Percentiles rank a stretch among this genome's conserved stretches.
These are phyloP conservation scores for Avena atlantica DNA, from an alignment of 176 grass and related monocot species.

Conservation along the genomic window DNA sequence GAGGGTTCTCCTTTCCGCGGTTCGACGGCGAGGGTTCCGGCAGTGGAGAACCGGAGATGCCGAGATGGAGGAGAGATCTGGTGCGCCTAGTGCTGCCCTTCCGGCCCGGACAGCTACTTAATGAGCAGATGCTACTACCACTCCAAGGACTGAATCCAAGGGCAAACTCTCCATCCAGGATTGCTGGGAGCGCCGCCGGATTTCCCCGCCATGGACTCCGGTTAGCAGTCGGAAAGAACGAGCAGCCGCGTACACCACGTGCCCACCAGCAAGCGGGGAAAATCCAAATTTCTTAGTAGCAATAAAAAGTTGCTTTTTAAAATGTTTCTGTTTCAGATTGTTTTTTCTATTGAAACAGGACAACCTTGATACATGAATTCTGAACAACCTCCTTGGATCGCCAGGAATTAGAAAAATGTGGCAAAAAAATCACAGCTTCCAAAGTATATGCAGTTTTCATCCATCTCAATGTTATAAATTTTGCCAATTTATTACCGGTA, in stretches of 20 bases:
- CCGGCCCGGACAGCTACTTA: background rate
- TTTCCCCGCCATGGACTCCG: background rate
- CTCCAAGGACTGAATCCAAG: background rate
- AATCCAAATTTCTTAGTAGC: background rate
- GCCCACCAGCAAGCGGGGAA: background rate
- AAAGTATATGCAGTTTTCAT: background rate
- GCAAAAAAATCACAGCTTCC: background rate
- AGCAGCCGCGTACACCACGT: background rate
- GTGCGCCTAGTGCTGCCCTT: background rate
- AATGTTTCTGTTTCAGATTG: background rate
- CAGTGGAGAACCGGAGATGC: background rate
- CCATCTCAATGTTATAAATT: background rate
- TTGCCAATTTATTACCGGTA: background rate
- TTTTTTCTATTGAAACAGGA: background rate
- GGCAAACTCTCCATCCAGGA: background rate
- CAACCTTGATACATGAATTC: background rate
- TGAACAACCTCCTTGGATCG: background rate
- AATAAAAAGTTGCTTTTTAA: background rate
- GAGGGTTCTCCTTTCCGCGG: background rate
- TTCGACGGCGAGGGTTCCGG: background rate
- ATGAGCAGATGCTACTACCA: conserved; percentile 7
- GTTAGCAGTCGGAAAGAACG: background rate
- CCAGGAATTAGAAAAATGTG: background rate
- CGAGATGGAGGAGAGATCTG: background rate
- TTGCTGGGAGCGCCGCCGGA: background rate